Percentiles rank a stretch among this genome's conserved stretches.
These are phyloP conservation scores for Eucalyptus curtisii DNA, from an alignment of 345 rosid genomes.

Conservation along the genomic window DNA sequence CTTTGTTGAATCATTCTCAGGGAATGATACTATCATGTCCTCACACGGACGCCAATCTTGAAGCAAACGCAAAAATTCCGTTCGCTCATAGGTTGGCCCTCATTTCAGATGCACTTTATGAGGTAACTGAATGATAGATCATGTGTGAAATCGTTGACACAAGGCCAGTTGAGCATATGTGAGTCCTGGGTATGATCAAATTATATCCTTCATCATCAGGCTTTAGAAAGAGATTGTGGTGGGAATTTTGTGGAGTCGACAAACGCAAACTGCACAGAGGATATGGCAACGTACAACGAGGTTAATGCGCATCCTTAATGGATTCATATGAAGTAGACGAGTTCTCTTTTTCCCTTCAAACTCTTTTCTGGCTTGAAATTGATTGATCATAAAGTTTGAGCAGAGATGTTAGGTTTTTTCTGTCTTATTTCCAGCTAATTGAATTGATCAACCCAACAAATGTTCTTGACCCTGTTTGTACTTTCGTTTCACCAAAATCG, in stretches of 20 bases:
- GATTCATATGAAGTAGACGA: background rate
- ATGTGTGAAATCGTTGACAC: background rate
- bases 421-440: background rate
- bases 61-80: rapidly evolving
- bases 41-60: background rate
- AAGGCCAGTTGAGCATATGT: background rate
- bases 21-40: background rate
- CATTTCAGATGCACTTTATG: background rate
- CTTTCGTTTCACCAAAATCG: background rate
- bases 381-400: background rate
- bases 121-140: background rate
- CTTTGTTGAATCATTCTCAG: rapidly evolving
- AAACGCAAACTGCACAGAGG: background rate
- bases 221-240: background rate
- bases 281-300: background rate
- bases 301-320: background rate
- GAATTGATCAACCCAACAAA: background rate
- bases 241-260: background rate
- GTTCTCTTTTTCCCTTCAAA: rapidly evolving
- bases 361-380: background rate
- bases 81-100: background rate
- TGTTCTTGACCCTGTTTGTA: background rate
- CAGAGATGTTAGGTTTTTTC: background rate
- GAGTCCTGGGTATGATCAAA: background rate
- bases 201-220: background rate